Evolutionary conservation across 306 rosid genomes (phyloP).

Genomic region (Trifolium fragiferum): DNA sequence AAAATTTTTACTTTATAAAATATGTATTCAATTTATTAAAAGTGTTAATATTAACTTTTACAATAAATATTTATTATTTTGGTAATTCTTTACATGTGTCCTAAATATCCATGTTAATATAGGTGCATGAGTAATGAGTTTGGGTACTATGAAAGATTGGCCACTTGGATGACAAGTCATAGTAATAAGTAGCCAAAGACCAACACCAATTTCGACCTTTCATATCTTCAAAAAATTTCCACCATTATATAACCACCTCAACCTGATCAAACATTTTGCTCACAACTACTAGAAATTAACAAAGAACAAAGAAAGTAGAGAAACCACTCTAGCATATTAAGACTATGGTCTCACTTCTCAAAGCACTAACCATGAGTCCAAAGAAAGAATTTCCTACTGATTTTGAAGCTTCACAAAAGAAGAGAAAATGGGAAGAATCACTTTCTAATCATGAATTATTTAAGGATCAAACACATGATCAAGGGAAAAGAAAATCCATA

Average conservation of each 20-base stretch:
- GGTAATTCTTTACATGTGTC: too few relatives aligned
- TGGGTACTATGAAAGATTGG: slow-evolving; percentile 31
- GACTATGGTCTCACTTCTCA: slow-evolving; percentile 71
- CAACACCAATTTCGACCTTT: slow-evolving; percentile 34
- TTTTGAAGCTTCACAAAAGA: slow-evolving; percentile 55
- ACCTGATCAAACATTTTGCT: slow-evolving; percentile 42
- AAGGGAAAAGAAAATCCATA: slow-evolving; percentile 46
- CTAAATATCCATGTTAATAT: too few relatives aligned
- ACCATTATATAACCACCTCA: slow-evolving; percentile 66
- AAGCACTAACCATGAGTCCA: slow-evolving; percentile 50
- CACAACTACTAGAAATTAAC: slow-evolving; percentile 10
- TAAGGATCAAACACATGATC: slow-evolving; percentile 50
- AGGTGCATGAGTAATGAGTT: background rate
- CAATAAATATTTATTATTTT: too few relatives aligned
- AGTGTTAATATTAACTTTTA: too few relatives aligned
- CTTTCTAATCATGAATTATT: slow-evolving; percentile 42
- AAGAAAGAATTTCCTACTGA: slow-evolving; percentile 45
- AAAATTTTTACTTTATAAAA: too few relatives aligned
- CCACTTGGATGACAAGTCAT: slow-evolving; percentile 65
- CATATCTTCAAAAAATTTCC: slow-evolving; percentile 35
- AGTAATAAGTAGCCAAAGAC: slow-evolving; percentile 49
- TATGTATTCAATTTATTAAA: too few relatives aligned
- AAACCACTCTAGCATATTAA: background rate
- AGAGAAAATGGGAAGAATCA: slow-evolving; percentile 67
- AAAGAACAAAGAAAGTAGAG: background rate